phyloP scores from a whole-genome alignment of 2,329 filamentous ascomycete genomes.

The Fusarium sulawesiense region DNA sequence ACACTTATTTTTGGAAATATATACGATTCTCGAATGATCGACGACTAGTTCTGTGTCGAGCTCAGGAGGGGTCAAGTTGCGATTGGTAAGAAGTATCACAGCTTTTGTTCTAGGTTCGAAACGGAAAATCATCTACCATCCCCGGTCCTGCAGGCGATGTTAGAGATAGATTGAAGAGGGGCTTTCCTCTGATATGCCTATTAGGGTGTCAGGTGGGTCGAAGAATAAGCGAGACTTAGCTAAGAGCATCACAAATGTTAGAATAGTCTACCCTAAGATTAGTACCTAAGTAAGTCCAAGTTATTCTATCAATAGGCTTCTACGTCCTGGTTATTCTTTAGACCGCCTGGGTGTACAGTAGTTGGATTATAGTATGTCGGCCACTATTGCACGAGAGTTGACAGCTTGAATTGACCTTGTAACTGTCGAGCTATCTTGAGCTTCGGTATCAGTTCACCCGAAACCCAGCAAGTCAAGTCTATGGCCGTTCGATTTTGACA shows the following conservation, averaged over 20 bases:
- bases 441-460: background rate
- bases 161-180: fast-evolving
- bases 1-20: background rate
- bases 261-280: too few species aligned
- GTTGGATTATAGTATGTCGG: too few species aligned
- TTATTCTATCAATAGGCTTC: too few species aligned
- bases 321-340: too few species aligned
- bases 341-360: too few species aligned
- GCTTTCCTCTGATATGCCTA: background rate
- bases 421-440: background rate
- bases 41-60: background rate
- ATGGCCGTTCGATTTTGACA: too few species aligned
- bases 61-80: background rate
- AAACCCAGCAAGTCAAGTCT: background rate
- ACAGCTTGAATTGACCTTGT: too few species aligned
- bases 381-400: too few species aligned
- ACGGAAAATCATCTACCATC: background rate
- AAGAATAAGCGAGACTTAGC: too few species aligned
- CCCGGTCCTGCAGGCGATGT: background rate
- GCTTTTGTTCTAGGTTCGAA: background rate
- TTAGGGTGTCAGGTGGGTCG: background rate
- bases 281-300: too few species aligned
- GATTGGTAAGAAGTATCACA: background rate
- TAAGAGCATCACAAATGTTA: too few species aligned
- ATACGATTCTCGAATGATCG: background rate